Evolutionary conservation across 306 rosid genomes (phyloP), one percentile per base, ranked within the genome.

Genomic region (Gillenia trifoliata): DNA sequence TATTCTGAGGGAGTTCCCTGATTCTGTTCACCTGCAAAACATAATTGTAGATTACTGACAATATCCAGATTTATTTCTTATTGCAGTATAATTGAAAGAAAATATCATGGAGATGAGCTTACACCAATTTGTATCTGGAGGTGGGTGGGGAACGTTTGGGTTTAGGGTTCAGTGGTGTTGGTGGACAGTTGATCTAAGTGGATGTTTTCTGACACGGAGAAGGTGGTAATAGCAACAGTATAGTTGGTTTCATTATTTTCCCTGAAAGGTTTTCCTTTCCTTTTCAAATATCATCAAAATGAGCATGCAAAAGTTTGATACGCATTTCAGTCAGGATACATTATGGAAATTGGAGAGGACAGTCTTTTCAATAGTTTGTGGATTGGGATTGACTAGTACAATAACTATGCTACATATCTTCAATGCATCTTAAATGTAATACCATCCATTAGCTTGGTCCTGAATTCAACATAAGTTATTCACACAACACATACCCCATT

Each of bases 1-100:
- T 83, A 82, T 90, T 94, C 78, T 90, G 96, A 4, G 99, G 99
- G 72, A 94, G 91, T 76, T 94, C 99, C 88, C 99, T 88, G 73
- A 95, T 95, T 85, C 99, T 85, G 88, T 95, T 94, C 72, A 94
- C 99, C 99, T 94, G 79, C 79, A 82, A 84, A 85, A 74, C 66
- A 68, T 26, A n/a, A 74, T 38, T 40, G 29, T 11, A 68, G 26
- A 72, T 72, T 64, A 50, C 47, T 36, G 47, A 64, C 55, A 79
- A 64, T 34, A 56, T 55, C 66, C 10, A 72, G 34, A 38, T 38
- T 38, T 38, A 38, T 38, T 57, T 7, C 7, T 25, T 38, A 11
- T 29, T 19, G 56, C 20, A 5, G 20, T 20, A 63, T 19, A 52
- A 26, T 25, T n/a, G 49, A 15, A 70, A 77, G 76, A 31, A 6